phyloP scores from a whole-genome alignment of 2,329 filamentous ascomycete species.

The Furcasterigmium furcatum region DNA sequence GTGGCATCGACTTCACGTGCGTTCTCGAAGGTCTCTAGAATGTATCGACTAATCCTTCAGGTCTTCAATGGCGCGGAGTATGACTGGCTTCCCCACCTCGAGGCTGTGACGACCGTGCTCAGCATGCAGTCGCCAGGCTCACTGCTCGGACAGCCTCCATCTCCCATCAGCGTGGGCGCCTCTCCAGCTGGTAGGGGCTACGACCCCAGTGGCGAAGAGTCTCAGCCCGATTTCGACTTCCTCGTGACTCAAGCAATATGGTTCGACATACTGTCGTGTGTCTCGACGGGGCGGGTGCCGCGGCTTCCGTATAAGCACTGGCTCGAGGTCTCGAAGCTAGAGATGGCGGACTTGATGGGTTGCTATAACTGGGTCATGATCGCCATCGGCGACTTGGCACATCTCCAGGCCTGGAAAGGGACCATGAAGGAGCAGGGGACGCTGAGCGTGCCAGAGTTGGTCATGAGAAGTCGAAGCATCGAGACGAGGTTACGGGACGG shows the following conservation, averaged over 20 bases:
- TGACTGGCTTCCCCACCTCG: not conserved
- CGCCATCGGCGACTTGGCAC: conserved; percentile 7
- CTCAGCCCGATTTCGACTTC: not conserved
- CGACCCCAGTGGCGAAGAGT: too few species aligned
- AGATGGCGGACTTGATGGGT: not conserved
- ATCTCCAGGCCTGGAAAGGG: not conserved
- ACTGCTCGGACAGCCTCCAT: too few species aligned
- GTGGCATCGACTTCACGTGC: too few species aligned
- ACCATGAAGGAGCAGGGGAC: not conserved
- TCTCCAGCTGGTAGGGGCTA: too few species aligned
- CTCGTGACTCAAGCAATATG: not conserved
- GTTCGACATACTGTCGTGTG: not conserved
- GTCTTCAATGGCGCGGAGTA: not conserved
- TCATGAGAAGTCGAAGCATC: not conserved
- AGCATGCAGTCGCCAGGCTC: not conserved
- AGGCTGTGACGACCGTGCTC: not conserved
- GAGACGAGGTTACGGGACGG: not conserved
- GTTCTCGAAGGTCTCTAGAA: too few species aligned
- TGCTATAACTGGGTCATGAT: conserved; percentile 8
- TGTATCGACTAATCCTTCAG: too few species aligned
- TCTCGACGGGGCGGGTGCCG: not conserved
- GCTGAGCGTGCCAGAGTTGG: not conserved
- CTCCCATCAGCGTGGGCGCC: too few species aligned
- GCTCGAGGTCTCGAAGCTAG: not conserved
- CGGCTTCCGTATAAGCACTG: not conserved